Conservation (phyloP, 352 stramenopile species). For the Globisporangium canariense region DNA sequence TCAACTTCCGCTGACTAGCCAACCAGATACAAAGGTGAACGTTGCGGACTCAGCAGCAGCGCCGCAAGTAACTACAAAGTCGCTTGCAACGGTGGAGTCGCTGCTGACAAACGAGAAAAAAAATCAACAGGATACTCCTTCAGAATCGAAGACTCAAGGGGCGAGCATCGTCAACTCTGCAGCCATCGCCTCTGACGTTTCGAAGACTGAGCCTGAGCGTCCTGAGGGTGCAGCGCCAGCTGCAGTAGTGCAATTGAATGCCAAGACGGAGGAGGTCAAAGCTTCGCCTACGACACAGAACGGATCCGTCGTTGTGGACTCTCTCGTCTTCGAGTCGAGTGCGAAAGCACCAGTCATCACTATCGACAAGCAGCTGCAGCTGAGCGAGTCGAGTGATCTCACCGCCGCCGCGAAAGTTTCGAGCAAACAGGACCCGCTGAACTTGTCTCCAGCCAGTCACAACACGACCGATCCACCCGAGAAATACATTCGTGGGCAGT, state of each 20-base stretch:
- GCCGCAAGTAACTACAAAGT: neutral
- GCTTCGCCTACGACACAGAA: neutral
- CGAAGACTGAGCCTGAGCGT: neutral
- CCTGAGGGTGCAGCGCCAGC: too few species aligned
- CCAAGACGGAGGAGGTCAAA: neutral
- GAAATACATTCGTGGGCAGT: slow-evolving; percentile 30
- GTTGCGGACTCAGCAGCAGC: neutral
- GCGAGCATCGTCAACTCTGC: neutral
- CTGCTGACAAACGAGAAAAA: neutral
- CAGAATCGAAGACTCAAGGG: neutral
- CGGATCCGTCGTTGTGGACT: neutral
- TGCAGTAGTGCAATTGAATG: neutral
- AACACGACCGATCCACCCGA: slow-evolving; percentile 12
- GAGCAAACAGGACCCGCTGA: slow-evolving; percentile 11
- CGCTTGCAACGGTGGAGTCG: neutral
- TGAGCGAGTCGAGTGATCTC: neutral
- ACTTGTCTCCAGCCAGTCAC: neutral
- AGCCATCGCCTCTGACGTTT: neutral
- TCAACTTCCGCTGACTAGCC: neutral
- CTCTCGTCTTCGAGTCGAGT: neutral
- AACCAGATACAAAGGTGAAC: neutral
- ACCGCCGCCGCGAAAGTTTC: neutral
- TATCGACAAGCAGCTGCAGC: slow-evolving; percentile 12
- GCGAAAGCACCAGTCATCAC: neutral
- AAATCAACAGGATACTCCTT: neutral